Evolutionary conservation across 192 early-diverging fungal species (phyloP).

Genomic region (Martensiomyces pterosporus): DNA sequence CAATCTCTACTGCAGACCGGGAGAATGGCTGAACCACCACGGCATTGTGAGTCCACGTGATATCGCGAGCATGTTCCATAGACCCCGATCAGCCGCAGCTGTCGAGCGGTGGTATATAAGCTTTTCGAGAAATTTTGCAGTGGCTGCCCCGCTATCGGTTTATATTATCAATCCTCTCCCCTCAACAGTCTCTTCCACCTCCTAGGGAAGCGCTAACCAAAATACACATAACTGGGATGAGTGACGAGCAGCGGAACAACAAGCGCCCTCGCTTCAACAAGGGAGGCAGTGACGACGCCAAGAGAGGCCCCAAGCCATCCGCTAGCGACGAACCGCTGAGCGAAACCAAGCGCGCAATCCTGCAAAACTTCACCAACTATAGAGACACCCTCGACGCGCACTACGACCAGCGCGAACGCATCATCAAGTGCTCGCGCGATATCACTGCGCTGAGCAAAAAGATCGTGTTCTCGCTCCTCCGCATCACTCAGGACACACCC

Average conservation of each 20-base stretch:
- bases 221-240: conserved; percentile 1
- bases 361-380: conserved; percentile 14
- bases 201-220: no score
- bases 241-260: neutral
- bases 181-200: no score
- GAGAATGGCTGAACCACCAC: no score
- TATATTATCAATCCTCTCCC: no score
- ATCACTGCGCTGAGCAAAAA: conserved; percentile 52
- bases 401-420: conserved; percentile 52
- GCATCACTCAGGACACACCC: conserved; percentile 33
- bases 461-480: conserved; percentile 47
- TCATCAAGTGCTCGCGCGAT: conserved; percentile 52
- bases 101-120: no score
- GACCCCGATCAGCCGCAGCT: no score
- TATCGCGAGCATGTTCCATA: no score
- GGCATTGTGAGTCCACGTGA: no score
- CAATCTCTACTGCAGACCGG: no score
- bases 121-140: no score
- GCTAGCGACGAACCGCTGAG: neutral
- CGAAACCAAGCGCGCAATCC: conserved; percentile 13
- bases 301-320: no score
- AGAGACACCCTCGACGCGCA: conserved; percentile 41
- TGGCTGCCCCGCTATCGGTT: no score
- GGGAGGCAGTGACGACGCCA: conserved; percentile 2
- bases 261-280: conserved; percentile 10